A percentile compares a stretch with the other conserved stretches of the same genome.
These are phyloP conservation scores for Xylariomycetidae sp. DNA, from an alignment of 2,329 filamentous ascomycete species.

Conservation along the genomic window DNA sequence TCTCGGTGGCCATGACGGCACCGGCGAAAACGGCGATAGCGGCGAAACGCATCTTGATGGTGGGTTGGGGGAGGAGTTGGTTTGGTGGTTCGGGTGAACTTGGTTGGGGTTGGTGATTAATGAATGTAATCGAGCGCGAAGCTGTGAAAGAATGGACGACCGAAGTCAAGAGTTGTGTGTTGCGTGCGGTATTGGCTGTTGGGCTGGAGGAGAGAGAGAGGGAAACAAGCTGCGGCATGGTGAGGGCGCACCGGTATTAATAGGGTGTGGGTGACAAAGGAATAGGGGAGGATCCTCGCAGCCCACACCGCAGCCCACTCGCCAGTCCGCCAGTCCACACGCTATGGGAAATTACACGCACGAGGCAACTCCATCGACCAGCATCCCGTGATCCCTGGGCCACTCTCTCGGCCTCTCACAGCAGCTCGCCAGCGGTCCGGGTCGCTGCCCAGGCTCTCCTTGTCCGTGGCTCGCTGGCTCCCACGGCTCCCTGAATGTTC, in stretches of 20 bases:
- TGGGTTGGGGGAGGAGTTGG: conserved; percentile 21
- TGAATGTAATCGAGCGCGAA: conserved; percentile 28
- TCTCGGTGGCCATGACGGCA: conserved; percentile 36
- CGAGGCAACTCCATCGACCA: conserved; percentile 13
- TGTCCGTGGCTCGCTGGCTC: neutral
- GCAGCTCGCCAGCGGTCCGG: conserved; percentile 14
- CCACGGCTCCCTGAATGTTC: neutral
- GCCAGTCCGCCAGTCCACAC: conserved; percentile 4
- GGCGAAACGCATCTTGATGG: conserved; percentile 58
- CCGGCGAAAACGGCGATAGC: conserved; percentile 45
- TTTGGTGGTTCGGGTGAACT: conserved; percentile 25
- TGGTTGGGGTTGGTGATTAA: conserved; percentile 20
- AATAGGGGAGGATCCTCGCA: conserved; percentile 20
- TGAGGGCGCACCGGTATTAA: conserved; percentile 41
- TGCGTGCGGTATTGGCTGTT: conserved; percentile 35
- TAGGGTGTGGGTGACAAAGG: conserved; percentile 27
- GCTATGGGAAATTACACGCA: conserved; percentile 26
- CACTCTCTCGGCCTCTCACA: conserved; percentile 2
- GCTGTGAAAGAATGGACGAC: conserved; percentile 51
- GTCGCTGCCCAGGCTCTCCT: conserved; percentile 7
- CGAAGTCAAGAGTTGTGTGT: conserved; percentile 44
- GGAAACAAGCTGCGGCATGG: conserved; percentile 6
- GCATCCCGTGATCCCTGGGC: neutral
- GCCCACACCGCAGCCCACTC: conserved; percentile 4
- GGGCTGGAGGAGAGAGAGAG: conserved; percentile 33